Conservation (phyloP, 768 basidiomycete species). For the Basidioascus undulatus region DNA sequence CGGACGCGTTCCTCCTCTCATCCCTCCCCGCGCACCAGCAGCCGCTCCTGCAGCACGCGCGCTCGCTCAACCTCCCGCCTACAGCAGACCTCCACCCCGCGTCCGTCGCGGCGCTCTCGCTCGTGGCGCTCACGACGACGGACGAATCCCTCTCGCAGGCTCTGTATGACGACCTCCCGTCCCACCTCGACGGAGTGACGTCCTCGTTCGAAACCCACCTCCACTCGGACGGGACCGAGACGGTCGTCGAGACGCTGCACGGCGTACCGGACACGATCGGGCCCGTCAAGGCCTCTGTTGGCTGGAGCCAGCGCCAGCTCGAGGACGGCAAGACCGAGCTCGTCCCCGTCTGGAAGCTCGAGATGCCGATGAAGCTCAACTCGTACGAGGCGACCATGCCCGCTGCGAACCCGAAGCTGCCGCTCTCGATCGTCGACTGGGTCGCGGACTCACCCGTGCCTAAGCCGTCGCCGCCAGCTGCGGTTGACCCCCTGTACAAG, state of each 20-base stretch:
- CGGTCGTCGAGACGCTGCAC: conserved; percentile 23
- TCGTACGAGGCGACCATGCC: conserved; percentile 86
- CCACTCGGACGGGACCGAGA: conserved; percentile 26
- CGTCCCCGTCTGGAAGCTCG: conserved; percentile 71
- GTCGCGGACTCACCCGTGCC: conserved; percentile 39
- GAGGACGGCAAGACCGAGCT: conserved; percentile 49
- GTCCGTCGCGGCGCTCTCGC: conserved; percentile 5
- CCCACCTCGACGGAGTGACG: conserved; percentile 18
- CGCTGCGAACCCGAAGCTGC: conserved; percentile 27
- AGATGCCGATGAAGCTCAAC: conserved; percentile 81
- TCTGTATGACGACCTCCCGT: conserved; percentile 9
- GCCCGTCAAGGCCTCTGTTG: conserved; percentile 54
- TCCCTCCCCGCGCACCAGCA: conserved; percentile 25
- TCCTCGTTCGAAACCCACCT: conserved; percentile 24
- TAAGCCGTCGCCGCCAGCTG: conserved; percentile 1
- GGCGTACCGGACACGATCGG: conserved; percentile 53
- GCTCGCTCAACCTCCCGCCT: conserved; percentile 17
- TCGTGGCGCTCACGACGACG: not conserved
- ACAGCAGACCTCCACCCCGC: conserved; percentile 16
- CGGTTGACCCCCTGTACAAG: conserved; percentile 12
- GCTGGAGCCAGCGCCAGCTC: conserved; percentile 58
- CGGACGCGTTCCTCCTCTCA: conserved; percentile 4
- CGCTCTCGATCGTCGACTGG: conserved; percentile 77
- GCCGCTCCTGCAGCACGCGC: conserved; percentile 35
- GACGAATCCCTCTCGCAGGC: not conserved